phyloP scores from a whole-genome alignment of 1,284 basidiomycete species.

The Cutaneotrichosporon daszewskae region DNA sequence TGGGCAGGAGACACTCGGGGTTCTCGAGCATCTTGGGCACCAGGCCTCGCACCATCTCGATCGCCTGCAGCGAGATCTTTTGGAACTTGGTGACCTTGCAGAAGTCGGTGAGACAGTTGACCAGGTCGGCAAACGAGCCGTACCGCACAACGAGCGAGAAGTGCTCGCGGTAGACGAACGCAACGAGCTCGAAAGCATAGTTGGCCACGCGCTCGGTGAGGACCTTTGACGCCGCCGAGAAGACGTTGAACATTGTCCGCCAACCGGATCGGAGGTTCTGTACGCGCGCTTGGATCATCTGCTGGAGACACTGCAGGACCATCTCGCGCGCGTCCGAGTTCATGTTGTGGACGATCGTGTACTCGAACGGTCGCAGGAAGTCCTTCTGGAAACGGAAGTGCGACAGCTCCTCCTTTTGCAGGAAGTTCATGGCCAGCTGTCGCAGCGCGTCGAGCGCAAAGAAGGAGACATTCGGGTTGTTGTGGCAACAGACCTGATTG shows the following conservation, averaged over 20 bases:
- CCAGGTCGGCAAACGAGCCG: slow-evolving; percentile 92
- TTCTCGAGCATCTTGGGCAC: slow-evolving; percentile 86
- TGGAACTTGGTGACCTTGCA: slow-evolving; percentile 99
- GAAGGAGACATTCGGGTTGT: slow-evolving; percentile 92
- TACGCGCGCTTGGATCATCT: slow-evolving; percentile 95
- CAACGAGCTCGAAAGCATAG: slow-evolving; percentile 95
- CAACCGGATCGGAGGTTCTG: slow-evolving; percentile 97
- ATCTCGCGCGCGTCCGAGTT: slow-evolving; percentile 95
- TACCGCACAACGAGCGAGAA: slow-evolving; percentile 85
- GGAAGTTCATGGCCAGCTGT: slow-evolving; percentile 95
- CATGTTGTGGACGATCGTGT: slow-evolving; percentile 93
- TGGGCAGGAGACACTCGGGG: slow-evolving; percentile 67
- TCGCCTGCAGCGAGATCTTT: slow-evolving; percentile 92
- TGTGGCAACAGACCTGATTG: slow-evolving; percentile 98
- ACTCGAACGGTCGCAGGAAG: slow-evolving; percentile 95
- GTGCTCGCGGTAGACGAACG: slow-evolving; percentile 81
- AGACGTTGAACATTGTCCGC: slow-evolving; percentile 98
- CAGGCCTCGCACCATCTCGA: slow-evolving; percentile 88
- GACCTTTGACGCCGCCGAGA: slow-evolving; percentile 93
- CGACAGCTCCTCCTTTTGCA: slow-evolving; percentile 96
- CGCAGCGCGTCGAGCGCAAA: slow-evolving; percentile 97
- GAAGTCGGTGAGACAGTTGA: slow-evolving; percentile 97
- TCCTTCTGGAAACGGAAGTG: slow-evolving; percentile 99
- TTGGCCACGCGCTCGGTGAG: slow-evolving; percentile 89
- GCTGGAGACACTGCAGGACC: slow-evolving; percentile 96